Conservation (phyloP, 1,284 basidiomycete species). For the Cystobasidium sp. region DNA sequence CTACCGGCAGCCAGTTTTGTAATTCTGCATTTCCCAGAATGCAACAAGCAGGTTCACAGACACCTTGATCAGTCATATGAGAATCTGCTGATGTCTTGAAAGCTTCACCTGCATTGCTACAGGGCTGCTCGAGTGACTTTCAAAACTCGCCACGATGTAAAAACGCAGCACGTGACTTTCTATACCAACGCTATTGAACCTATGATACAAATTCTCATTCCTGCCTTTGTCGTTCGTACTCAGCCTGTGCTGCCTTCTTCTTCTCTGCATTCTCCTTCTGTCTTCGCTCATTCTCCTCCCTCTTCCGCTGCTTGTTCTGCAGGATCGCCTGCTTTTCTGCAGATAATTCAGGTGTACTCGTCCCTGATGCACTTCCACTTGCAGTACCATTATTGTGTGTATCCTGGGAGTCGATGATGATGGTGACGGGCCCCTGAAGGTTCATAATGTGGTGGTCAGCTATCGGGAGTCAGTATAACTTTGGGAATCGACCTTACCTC, state of each 20-base stretch:
- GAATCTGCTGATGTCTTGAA: too few relatives aligned
- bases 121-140: too few relatives aligned
- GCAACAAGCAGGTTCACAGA: too few relatives aligned
- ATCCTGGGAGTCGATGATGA: slow-evolving; percentile 49
- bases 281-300: slow-evolving; percentile 38
- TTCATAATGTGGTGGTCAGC: background rate
- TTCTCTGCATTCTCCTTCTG: slow-evolving; percentile 30
- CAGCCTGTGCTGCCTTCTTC: slow-evolving; percentile 27
- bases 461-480: background rate
- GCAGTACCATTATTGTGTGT: background rate
- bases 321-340: slow-evolving; percentile 24
- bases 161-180: too few relatives aligned
- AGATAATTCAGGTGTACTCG: slow-evolving; percentile 10
- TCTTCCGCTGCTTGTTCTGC: slow-evolving; percentile 39
- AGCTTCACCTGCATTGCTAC: too few relatives aligned
- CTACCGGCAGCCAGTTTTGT: too few relatives aligned
- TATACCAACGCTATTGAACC: too few relatives aligned
- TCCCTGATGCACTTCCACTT: slow-evolving; percentile 13
- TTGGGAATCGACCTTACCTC: slow-evolving; percentile 41
- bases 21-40: too few relatives aligned
- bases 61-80: too few relatives aligned
- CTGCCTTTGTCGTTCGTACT: background rate
- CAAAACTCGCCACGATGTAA: too few relatives aligned
- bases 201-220: background rate
- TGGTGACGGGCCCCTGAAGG: slow-evolving; percentile 49